Base-by-base conservation (phyloP, 805 yeast species). In the Kluyveromyces lactis region DNA sequence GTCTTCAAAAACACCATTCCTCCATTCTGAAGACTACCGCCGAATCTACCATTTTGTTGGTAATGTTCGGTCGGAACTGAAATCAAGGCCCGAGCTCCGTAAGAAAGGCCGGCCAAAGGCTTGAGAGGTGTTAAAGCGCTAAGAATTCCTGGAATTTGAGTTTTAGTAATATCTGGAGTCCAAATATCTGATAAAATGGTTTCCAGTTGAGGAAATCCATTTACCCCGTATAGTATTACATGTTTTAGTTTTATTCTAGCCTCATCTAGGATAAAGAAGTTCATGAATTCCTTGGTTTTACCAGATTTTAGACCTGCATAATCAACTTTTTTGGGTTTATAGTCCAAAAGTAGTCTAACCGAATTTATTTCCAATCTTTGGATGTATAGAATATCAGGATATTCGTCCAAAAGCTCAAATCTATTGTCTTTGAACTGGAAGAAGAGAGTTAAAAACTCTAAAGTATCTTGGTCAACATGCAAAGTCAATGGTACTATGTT, bases 391-490 rank as follows among this genome's bases (percentile, higher is more conserved):
- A 75, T 71, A 42, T 82, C 92, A 33, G 81, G 86, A 42, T 65
- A 70, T 10, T 66, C 70, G 18, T 70, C 69, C n/a, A 77, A 69
- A 12, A 83, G 62, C 3, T 72, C 71, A 54, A 84, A 83, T 42
- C 92, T 61, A 2, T 64, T 49, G 51, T 85, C 95, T 52, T 76
- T 80, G 56, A 92, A 92, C 43, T 79, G 87, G 26, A 82, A 76
- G 61, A 86, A 92, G 27, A 96, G 66, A 0, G 77, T 74, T 24
- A 87, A 49, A 48, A 90, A 89, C 41, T 87, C 96, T 15, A 87
- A 66, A 0, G 97, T 85, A 52, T 90, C 97, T 57, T 92, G 98
- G 58, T 92, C 97, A 32, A 92, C 77, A 55, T 86, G 86, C 12
- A 92, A 59, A 38, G 95, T 67, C 32, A 92, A 53, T 0, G 98